Conservation (phyloP, 1,284 basidiomycete species). For the Malassezia yamatoensis region DNA sequence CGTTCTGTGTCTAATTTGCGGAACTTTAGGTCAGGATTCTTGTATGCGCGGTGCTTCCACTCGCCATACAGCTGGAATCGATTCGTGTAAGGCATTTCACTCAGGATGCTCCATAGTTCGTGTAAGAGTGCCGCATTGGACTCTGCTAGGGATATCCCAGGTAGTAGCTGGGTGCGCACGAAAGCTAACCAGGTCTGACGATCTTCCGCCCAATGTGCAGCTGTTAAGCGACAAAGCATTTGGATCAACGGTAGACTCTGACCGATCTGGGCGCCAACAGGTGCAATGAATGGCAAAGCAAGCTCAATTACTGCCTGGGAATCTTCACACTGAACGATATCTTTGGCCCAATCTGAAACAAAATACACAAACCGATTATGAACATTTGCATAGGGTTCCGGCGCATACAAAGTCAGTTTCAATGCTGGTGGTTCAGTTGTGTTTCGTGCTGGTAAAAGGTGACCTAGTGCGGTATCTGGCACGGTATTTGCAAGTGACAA, state of each 20-base stretch:
- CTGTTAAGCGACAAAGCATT: constrained; percentile 34
- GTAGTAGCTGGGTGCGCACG: constrained; percentile 69
- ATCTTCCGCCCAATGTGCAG: constrained; percentile 21
- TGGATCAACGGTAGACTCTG: constrained; percentile 26
- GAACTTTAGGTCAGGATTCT: constrained; percentile 49
- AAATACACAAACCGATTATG: constrained; percentile 32
- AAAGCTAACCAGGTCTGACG: constrained; percentile 64
- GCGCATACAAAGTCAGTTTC: constrained; percentile 28
- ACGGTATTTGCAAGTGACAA: background rate
- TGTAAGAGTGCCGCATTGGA: constrained; percentile 57
- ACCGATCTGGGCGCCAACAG: constrained; percentile 32
- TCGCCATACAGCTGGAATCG: constrained; percentile 90
- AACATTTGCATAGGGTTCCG: constrained; percentile 29
- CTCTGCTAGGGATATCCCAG: constrained; percentile 71
- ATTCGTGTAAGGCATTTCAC: constrained; percentile 63
- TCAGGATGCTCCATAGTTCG: constrained; percentile 55
- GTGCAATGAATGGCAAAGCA: constrained; percentile 37
- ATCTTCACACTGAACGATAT: constrained; percentile 22
- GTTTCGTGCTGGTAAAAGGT: background rate
- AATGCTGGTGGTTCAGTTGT: constrained; percentile 9
- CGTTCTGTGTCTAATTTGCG: constrained; percentile 53
- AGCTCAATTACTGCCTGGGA: constrained; percentile 22
- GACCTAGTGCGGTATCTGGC: background rate
- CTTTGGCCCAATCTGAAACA: constrained; percentile 31
- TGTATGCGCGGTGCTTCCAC: constrained; percentile 66